Base-by-base conservation (phyloP, 1,284 basidiomycete species). In the Cutaneotrichosporon arboriforme region DNA sequence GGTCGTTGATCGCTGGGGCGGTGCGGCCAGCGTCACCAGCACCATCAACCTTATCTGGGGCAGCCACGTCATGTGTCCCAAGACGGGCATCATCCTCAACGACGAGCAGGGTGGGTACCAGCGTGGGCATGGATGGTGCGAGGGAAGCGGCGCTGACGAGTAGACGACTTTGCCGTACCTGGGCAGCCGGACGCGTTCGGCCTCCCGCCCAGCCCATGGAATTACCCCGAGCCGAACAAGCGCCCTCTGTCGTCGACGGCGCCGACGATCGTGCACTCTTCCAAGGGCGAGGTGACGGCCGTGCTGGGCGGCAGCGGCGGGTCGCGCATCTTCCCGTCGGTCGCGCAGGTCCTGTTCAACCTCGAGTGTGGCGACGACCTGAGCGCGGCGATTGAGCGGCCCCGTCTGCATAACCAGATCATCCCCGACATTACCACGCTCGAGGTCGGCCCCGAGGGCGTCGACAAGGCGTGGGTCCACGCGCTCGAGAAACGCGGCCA, bases 361-460 rank as follows among this genome's bases (percentile, higher is more conserved):
- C 69, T 90, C 20, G 80, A 88, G 51, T 88, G 87, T 81, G 91
- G 87, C 0, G 78, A 88, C 74, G 84, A 94, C 65, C 71, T 87
- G 31, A 84, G 85, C 54, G 72, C 80, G 31, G 89, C 93, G 0
- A 83, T 97, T 35, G 94, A 97, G 73, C 81, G 77, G 58, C 85
- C 88, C 0, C 80, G 93, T n/a, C 69, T 96, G n/a, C 93, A 97
- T 68, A 84, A 96, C 68, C 94, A 97, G 70, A 77, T 96, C 23
- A 85, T 85, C 57, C 93, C 94, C 0, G 55, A 69, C 14, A 41
- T 74, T 22, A 79, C 88, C 4, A 81, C 85, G 13, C 80, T 82
- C 26, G 91, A 94, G 47, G 70, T 73, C 21, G 71, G 71, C 3
- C 71, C 71, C 4, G 65, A 67, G 18, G 78, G 80, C 0, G 83